Evolutionary conservation across 2,329 filamentous ascomycete genomes (phyloP).

Genomic region (Escovopsis sp.): DNA sequence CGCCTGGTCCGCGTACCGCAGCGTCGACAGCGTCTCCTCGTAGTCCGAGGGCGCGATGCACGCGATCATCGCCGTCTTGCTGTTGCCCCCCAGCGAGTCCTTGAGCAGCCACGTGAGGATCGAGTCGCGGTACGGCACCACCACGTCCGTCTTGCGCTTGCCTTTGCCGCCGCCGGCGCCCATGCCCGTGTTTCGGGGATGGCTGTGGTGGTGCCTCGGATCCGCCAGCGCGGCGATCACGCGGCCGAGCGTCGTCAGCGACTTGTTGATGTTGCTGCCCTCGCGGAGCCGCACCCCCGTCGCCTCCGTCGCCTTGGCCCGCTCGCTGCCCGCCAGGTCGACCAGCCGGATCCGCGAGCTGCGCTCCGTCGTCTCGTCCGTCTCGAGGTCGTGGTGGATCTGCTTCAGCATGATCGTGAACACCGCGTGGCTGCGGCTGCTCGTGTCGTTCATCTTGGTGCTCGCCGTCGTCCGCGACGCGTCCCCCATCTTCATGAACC

Average conservation of each 20-base stretch:
- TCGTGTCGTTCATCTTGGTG: slow-evolving; percentile 99
- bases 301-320: slow-evolving; percentile 88
- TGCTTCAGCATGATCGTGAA: slow-evolving; percentile 98
- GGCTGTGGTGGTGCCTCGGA: slow-evolving; percentile 42
- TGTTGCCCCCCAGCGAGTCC: slow-evolving; percentile 90
- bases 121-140: slow-evolving; percentile 87
- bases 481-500: slow-evolving; percentile 83
- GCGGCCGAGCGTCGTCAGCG: slow-evolving; percentile 82
- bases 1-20: slow-evolving; percentile 93
- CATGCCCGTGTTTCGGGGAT: too few relatives aligned
- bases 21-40: slow-evolving; percentile 88
- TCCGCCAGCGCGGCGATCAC: slow-evolving; percentile 85
- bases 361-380: slow-evolving; percentile 94
- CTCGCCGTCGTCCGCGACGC: slow-evolving; percentile 74
- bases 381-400: slow-evolving; percentile 91
- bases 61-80: slow-evolving; percentile 97
- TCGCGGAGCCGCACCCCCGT: slow-evolving; percentile 82
- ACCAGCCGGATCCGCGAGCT: slow-evolving; percentile 88
- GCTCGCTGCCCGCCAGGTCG: slow-evolving; percentile 86
- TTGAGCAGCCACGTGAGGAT: slow-evolving; percentile 76
- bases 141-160: slow-evolving; percentile 41
- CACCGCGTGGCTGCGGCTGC: slow-evolving; percentile 87
- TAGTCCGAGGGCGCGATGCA: slow-evolving; percentile 94
- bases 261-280: slow-evolving; percentile 98
- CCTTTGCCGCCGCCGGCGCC: too few relatives aligned